Evolutionary conservation across 2,329 filamentous ascomycete genomes (phyloP), one percentile per base, ranked within the genome.

Genomic region (Fusarium oligoseptatum): DNA sequence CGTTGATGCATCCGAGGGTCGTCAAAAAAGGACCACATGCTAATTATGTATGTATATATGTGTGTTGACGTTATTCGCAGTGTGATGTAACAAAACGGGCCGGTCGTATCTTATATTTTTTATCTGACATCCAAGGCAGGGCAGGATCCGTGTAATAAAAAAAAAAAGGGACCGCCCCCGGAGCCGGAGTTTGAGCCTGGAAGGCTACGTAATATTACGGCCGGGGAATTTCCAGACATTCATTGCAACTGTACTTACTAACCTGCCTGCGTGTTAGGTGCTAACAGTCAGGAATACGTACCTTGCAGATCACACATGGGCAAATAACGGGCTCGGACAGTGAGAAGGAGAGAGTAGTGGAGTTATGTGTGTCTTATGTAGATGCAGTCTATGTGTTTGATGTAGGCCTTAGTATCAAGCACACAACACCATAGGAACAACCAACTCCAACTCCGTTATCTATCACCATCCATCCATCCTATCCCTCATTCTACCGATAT

Each of bases 131-230:
- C 43, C 22, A 48, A 48, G 29, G 29, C 34, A 36, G 12, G 43
- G 22, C 3, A 29, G 48, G 9, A 52, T 52, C 48, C 48, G 48
- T 52, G 48, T 52, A 32, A 32, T 52, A 52, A 52, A 32, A 52
- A 24, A 24, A 43, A 48, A 52, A 52, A 32, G 48, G 48, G 48
- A 50, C 32, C 29, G 5, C 22, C 29, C 29, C 20, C 43, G 39
- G 39, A 48, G 27, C 60, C 60, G 60, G 60, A 50, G 41, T 32
- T 43, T 45, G 41, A 60, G 37, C 20, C 36, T 52, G 20, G 39
- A 32, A 34, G 43, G 48, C 61, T 64, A 56, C 61, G 61, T 64
- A 56, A 56, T 63, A 37, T 64, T 55, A 57, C 61, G 61, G 61
- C 48, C 61, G 48, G 61, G 50, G n/a, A 52, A 63, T 55, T 57